These are phyloP conservation scores for Anisodus acutangulus DNA, from an alignment of 257 asterid genomes.

Conservation along the genomic window DNA sequence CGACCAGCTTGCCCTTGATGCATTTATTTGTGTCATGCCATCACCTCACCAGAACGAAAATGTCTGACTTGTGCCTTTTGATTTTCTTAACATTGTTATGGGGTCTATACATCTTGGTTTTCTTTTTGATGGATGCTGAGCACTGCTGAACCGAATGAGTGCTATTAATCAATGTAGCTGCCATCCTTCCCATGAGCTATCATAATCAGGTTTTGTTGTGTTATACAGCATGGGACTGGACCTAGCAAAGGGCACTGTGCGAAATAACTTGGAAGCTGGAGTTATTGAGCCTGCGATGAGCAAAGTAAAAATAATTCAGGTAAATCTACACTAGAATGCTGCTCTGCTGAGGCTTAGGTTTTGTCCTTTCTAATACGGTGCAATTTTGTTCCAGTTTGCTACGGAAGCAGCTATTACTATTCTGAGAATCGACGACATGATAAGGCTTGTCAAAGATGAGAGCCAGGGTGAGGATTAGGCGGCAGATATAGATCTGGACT, in stretches of 20 bases:
- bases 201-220: slow-evolving; percentile 23
- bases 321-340: slow-evolving; percentile 30
- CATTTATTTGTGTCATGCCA: neutral
- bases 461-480: slow-evolving; percentile 56
- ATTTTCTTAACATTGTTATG: neutral
- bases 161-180: neutral
- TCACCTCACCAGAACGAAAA: neutral
- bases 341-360: neutral
- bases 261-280: slow-evolving; percentile 92
- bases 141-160: neutral
- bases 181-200: slow-evolving; percentile 16
- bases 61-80: neutral
- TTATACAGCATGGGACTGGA: slow-evolving; percentile 91
- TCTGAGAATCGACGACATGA: slow-evolving; percentile 98
- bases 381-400: slow-evolving; percentile 68
- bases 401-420: slow-evolving; percentile 98
- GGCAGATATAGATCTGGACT: neutral
- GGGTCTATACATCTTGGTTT: neutral
- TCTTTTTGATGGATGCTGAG: neutral
- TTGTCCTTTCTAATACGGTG: neutral
- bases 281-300: slow-evolving; percentile 99
- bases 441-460: slow-evolving; percentile 87
- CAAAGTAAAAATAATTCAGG: slow-evolving; percentile 98
- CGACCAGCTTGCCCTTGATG: neutral
- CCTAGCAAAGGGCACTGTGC: slow-evolving; percentile 72